These are phyloP conservation scores for Penicillium malachiteum DNA, from an alignment of 495 filamentous ascomycete genomes.

Conservation along the genomic window DNA sequence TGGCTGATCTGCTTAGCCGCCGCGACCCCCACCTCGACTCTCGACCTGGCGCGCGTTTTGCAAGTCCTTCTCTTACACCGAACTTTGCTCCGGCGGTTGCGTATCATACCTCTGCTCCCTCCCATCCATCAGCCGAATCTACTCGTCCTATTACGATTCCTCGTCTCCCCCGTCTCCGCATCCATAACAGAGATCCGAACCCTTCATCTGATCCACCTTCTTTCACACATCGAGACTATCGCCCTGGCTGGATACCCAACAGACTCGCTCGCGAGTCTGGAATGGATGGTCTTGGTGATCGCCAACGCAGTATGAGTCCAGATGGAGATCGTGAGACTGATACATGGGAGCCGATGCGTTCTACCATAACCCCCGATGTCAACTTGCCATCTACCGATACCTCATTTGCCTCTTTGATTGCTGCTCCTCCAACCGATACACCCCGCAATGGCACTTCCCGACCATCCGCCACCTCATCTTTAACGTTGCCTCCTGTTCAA, in stretches of 20 bases:
- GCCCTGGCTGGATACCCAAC: conserved; percentile 23
- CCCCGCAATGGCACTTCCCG: conserved; percentile 31
- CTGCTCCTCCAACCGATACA: conserved; percentile 44
- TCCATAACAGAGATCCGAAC: conserved; percentile 11
- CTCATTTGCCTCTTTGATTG: conserved; percentile 73
- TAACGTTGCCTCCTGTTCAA: conserved; percentile 27
- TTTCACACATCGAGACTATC: conserved; percentile 15
- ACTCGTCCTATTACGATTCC: conserved; percentile 24
- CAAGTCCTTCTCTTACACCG: conserved; percentile 34
- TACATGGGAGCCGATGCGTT: conserved; percentile 77
- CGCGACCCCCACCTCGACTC: conserved; percentile 11
- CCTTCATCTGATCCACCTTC: not conserved
- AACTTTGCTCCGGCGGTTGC: conserved; percentile 48
- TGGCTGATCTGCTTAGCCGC: conserved; percentile 27
- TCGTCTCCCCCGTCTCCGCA: conserved; percentile 11
- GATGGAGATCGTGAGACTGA: conserved; percentile 56
- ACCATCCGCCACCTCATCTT: conserved; percentile 35
- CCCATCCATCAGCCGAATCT: conserved; percentile 21
- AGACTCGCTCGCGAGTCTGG: conserved; percentile 21
- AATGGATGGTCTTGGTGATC: conserved; percentile 78
- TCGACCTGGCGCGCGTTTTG: not conserved
- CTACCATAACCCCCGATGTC: conserved; percentile 76
- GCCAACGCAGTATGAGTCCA: conserved; percentile 76
- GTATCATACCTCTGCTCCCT: conserved; percentile 28
- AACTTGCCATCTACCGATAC: conserved; percentile 76